These are phyloP conservation scores for Xylariaceae sp. DNA, from an alignment of 2,329 filamentous ascomycete genomes.

Conservation along the genomic window DNA sequence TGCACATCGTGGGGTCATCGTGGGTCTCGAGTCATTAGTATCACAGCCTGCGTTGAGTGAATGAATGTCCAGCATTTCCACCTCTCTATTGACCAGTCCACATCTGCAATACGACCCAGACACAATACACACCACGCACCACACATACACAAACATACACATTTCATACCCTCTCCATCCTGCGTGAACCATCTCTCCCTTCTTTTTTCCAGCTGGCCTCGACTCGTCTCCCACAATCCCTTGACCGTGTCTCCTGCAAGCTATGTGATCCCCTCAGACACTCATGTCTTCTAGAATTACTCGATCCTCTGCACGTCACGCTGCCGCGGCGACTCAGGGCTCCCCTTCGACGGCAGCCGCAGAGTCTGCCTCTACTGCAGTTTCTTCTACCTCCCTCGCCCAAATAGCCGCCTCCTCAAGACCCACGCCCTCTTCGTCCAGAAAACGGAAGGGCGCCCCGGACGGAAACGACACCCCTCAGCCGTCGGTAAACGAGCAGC, in stretches of 20 bases:
- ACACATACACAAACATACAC: too few species aligned
- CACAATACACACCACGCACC: too few species aligned
- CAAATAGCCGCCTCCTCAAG: conserved; percentile 36
- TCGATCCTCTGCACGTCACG: conserved; percentile 89
- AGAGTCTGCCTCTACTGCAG: conserved; percentile 38
- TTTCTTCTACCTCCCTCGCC: conserved; percentile 38
- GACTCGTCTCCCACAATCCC: conserved; percentile 10
- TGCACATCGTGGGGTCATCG: too few species aligned
- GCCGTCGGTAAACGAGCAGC: conserved; percentile 24
- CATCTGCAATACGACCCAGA: background rate
- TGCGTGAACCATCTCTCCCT: conserved; percentile 7
- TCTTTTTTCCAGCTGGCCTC: conserved; percentile 11
- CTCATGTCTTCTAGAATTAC: conserved; percentile 97
- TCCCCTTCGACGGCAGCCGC: conserved; percentile 40
- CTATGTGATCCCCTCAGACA: conserved; percentile 33
- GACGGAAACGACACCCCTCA: conserved; percentile 47
- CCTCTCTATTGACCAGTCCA: too few species aligned
- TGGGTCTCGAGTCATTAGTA: too few species aligned
- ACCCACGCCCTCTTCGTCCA: conserved; percentile 40
- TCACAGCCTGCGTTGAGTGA: too few species aligned
- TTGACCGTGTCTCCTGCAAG: conserved; percentile 15
- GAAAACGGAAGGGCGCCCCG: conserved; percentile 70
- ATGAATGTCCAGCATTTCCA: too few species aligned
- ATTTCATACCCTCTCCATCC: background rate
- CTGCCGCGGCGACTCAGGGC: conserved; percentile 69